Percentiles rank a stretch among this genome's conserved stretches.
phyloP scores from a whole-genome alignment of 192 early-diverging fungal genomes.

The Coemansia sp. region DNA sequence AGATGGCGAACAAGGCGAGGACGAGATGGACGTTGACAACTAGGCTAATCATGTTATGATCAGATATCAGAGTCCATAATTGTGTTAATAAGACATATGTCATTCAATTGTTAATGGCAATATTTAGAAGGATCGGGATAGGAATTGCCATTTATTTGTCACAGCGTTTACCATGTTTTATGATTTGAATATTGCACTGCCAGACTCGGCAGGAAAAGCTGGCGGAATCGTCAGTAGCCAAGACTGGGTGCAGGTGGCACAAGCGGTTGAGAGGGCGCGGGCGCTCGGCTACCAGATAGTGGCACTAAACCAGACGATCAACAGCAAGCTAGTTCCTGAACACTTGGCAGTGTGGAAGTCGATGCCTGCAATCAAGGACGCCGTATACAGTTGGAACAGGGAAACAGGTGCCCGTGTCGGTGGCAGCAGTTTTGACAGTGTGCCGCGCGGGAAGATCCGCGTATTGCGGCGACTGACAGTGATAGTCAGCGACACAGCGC shows the following conservation, averaged over 20 bases:
- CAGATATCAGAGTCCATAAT: constrained; percentile 7
- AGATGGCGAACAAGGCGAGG: constrained; percentile 4
- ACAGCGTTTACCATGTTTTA: constrained; percentile 35
- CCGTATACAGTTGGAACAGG: constrained; percentile 31
- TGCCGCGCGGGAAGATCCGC: constrained; percentile 28
- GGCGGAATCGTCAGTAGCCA: constrained; percentile 26
- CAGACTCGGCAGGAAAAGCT: constrained; percentile 37
- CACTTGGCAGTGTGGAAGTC: constrained; percentile 40
- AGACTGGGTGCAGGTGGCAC: constrained; percentile 43
- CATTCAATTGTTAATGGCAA: not conserved
- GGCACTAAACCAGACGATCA: constrained; percentile 48
- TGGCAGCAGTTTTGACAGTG: not conserved
- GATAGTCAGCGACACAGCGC: constrained; percentile 39
- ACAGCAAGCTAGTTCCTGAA: constrained; percentile 30
- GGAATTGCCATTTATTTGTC: too few relatives aligned
- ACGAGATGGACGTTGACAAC: constrained; percentile 20
- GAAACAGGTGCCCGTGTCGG: constrained; percentile 24
- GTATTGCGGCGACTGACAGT: constrained; percentile 46
- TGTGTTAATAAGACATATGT: too few relatives aligned
- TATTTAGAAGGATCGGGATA: not conserved
- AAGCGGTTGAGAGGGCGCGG: constrained; percentile 42
- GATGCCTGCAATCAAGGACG: constrained; percentile 20
- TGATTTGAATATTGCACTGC: constrained; percentile 54
- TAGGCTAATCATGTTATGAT: not conserved
- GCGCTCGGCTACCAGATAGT: constrained; percentile 42